phyloP scores from a whole-genome alignment of 129 eudicot genomes.

The Calendula officinalis region DNA sequence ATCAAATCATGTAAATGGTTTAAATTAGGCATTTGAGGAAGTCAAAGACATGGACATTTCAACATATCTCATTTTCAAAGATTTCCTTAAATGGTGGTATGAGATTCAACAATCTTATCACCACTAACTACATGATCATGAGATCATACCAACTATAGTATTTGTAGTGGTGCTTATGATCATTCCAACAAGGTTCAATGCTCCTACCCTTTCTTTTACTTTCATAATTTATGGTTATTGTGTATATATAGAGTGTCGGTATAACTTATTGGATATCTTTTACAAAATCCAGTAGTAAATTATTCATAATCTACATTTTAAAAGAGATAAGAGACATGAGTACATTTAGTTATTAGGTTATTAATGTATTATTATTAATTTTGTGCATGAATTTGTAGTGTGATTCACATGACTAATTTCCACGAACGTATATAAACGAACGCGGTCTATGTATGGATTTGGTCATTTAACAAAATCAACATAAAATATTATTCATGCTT shows the following conservation, averaged over 20 bases:
- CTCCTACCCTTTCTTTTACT: conserved; percentile 21
- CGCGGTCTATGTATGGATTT: too few species aligned
- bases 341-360: background rate
- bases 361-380: too few species aligned
- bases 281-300: background rate
- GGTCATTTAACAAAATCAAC: too few species aligned
- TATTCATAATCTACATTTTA: background rate
- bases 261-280: background rate
- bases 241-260: conserved; percentile 20
- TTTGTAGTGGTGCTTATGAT: conserved; percentile 26
- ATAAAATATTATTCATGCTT: too few species aligned
- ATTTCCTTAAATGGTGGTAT: conserved; percentile 38
- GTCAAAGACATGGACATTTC: conserved; percentile 11
- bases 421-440: too few species aligned
- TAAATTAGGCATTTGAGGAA: background rate
- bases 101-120: conserved; percentile 33
- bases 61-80: conserved; percentile 28
- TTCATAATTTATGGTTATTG: conserved; percentile 9
- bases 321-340: conserved; percentile 19
- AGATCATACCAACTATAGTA: conserved; percentile 37
- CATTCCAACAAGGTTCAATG: conserved; percentile 36
- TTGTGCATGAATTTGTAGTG: too few species aligned
- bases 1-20: background rate
- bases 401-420: too few species aligned
- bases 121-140: conserved; percentile 47